Percentiles rank a stretch among this genome's conserved stretches.
These are phyloP conservation scores for Lodderomyces margitis DNA, from an alignment of 1,139 yeast species.

Conservation along the genomic window DNA sequence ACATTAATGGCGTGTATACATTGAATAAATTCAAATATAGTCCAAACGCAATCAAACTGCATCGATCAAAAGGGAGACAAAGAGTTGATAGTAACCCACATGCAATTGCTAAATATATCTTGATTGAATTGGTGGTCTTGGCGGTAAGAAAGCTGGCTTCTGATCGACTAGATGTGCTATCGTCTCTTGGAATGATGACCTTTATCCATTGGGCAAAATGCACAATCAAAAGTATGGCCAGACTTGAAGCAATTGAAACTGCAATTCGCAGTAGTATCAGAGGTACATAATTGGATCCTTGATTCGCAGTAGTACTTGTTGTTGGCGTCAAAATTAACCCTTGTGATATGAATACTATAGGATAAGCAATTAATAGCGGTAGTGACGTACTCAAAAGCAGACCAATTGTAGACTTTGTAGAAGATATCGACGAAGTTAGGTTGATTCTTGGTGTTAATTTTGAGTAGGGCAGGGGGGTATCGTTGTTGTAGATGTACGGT, in stretches of 20 bases:
- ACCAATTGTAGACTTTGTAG: background rate
- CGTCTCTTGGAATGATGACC: background rate
- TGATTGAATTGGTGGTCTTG: background rate
- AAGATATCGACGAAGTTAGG: background rate
- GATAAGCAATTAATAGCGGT: slow-evolving; percentile 29
- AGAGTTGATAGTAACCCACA: background rate
- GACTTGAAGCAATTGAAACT: background rate
- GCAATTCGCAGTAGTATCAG: background rate
- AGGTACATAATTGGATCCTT: background rate
- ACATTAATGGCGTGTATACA: slow-evolving; percentile 20
- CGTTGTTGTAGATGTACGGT: background rate
- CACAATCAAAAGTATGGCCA: background rate
- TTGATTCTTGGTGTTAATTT: slow-evolving; percentile 1
- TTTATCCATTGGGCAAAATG: background rate
- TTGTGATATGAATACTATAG: slow-evolving; percentile 25
- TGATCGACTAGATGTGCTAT: background rate
- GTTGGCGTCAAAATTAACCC: slow-evolving; percentile 8
- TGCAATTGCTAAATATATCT: background rate
- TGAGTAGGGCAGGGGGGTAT: background rate
- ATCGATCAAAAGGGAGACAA: slow-evolving; percentile 1
- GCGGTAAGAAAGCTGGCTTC: too few relatives aligned
- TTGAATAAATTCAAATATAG: slow-evolving; percentile 1
- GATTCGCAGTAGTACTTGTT: background rate
- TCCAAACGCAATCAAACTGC: slow-evolving; percentile 1
- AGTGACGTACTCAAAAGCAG: slow-evolving; percentile 20